These are phyloP conservation scores for Aschersonia sp. DNA, from an alignment of 2,329 filamentous ascomycete genomes.

Conservation along the genomic window DNA sequence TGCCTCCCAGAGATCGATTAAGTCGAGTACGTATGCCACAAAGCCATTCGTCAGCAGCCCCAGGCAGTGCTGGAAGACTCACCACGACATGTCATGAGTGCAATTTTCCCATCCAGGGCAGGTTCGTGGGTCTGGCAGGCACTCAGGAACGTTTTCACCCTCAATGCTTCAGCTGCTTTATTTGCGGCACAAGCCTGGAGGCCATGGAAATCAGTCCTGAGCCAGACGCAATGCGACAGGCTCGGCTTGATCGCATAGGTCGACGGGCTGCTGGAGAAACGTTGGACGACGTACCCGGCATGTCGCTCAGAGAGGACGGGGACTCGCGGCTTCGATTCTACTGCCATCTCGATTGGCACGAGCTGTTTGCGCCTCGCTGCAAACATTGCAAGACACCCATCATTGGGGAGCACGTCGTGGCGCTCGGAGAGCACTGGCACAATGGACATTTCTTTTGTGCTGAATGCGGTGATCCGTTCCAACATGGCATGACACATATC, in stretches of 20 bases:
- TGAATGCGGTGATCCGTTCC: constrained; percentile 94
- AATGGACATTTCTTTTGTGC: constrained; percentile 98
- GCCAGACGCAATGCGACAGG: constrained; percentile 55
- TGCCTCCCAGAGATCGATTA: constrained; percentile 15
- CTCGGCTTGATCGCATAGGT: constrained; percentile 60
- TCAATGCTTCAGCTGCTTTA: constrained; percentile 79
- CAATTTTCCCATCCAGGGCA: constrained; percentile 70
- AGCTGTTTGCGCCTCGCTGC: constrained; percentile 82
- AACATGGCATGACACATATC: constrained; percentile 53
- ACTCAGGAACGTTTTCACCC: constrained; percentile 71
- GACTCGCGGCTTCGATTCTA: constrained; percentile 72
- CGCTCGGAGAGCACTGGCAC: constrained; percentile 92
- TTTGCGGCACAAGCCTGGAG: constrained; percentile 78
- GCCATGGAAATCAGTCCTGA: constrained; percentile 95
- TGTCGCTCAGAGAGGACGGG: constrained; percentile 56
- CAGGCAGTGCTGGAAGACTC: constrained; percentile 29
- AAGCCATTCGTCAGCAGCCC: constrained; percentile 46
- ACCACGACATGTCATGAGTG: constrained; percentile 78
- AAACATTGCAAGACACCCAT: constrained; percentile 96
- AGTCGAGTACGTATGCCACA: constrained; percentile 25
- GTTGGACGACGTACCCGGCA: constrained; percentile 46
- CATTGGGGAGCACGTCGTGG: constrained; percentile 85
- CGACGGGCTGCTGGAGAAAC: constrained; percentile 43
- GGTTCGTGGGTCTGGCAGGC: constrained; percentile 73
- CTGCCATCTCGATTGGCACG: constrained; percentile 98